Evolutionary conservation across 1,284 basidiomycete species (phyloP).

Genomic region (Papiliotrema laurentii): DNA sequence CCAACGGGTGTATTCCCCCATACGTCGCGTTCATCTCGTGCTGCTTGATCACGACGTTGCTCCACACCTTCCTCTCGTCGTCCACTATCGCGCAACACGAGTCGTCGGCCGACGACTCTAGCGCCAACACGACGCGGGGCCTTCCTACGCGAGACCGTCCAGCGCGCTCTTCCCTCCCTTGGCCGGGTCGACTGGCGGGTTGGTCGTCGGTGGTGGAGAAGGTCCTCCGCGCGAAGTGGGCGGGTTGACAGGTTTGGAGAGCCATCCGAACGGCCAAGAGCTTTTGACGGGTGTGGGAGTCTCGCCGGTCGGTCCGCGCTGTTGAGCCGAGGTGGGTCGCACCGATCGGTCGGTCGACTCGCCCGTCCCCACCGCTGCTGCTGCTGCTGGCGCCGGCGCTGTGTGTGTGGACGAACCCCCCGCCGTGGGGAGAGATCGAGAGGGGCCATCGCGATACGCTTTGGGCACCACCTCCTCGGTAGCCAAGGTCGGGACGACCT

Average conservation of each 20-base stretch:
- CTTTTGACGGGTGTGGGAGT: no score
- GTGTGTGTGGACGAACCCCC: neutral
- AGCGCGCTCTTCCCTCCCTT: neutral
- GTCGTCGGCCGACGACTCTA: conserved; percentile 80
- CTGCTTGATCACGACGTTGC: conserved; percentile 79
- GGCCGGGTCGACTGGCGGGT: neutral
- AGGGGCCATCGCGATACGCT: neutral
- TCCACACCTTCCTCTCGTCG: conserved; percentile 62
- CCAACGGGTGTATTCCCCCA: conserved; percentile 78
- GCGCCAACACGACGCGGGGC: conserved; percentile 61
- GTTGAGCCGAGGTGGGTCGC: neutral
- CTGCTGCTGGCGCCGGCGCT: neutral
- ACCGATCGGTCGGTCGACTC: neutral
- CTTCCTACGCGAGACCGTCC: conserved; percentile 5
- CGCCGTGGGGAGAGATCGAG: neutral
- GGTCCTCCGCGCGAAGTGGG: neutral
- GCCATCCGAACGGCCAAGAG: no score
- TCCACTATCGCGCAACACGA: conserved; percentile 78
- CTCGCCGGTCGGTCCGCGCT: no score
- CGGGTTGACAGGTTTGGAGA: neutral
- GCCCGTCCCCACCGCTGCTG: neutral
- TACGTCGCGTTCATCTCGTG: conserved; percentile 53
- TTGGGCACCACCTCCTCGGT: neutral
- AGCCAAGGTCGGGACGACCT: neutral
- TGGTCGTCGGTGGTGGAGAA: neutral